phyloP scores from a whole-genome alignment of 768 basidiomycete species.

The Boletus sp. region DNA sequence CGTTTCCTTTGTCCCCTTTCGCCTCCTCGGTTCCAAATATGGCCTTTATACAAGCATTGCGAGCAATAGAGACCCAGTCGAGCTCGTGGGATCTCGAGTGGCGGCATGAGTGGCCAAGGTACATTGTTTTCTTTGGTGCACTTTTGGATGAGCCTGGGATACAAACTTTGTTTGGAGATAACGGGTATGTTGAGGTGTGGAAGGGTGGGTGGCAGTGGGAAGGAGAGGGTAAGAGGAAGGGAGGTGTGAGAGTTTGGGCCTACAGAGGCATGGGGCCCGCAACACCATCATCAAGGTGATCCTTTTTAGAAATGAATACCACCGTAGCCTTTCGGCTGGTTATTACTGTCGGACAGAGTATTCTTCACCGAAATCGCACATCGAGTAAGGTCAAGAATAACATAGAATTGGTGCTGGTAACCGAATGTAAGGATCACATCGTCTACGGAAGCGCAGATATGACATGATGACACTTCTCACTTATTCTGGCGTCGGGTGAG shows the following conservation, averaged over 20 bases:
- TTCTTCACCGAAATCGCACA: not conserved
- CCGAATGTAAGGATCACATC: not conserved
- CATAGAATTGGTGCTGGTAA: not conserved
- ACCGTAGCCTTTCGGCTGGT: not conserved
- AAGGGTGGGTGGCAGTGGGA: constrained; percentile 75
- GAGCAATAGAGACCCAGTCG: constrained; percentile 27
- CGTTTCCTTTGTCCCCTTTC: constrained; percentile 62
- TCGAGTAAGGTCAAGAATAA: not conserved
- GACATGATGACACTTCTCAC: constrained; percentile 12
- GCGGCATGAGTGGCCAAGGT: constrained; percentile 76
- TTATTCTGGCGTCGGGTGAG: constrained; percentile 43
- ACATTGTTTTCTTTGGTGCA: constrained; percentile 82
- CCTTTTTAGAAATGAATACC: not conserved
- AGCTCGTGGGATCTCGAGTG: constrained; percentile 39
- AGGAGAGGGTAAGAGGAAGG: constrained; percentile 52
- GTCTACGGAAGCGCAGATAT: constrained; percentile 7
- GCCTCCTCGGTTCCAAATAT: constrained; percentile 51
- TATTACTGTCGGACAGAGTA: not conserved
- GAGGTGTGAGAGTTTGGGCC: constrained; percentile 71
- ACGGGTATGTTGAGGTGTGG: constrained; percentile 68
- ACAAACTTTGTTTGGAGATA: constrained; percentile 40
- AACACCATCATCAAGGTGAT: not conserved
- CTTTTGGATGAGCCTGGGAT: constrained; percentile 57
- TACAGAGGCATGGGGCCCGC: constrained; percentile 1
- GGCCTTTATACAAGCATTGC: constrained; percentile 22